Conservation (phyloP, 148 eudicot species). For the Nepenthes mirabilis region DNA sequence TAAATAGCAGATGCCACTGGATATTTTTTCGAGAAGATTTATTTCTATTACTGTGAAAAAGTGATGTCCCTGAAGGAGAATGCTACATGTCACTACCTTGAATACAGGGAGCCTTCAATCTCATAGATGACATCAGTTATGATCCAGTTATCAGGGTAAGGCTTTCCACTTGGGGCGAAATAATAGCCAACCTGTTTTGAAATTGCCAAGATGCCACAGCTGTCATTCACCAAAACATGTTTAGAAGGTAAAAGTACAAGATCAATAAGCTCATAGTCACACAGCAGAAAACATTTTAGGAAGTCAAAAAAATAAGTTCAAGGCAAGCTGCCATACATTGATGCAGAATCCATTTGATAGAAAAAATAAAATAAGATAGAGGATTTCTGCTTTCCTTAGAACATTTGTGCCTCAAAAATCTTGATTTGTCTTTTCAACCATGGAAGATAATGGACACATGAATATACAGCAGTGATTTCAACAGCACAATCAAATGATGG, state of each 20-base stretch:
- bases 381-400: no score
- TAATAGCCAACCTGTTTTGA: constrained; percentile 91
- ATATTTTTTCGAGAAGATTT: no score
- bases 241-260: not conserved
- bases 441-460: no score
- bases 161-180: constrained; percentile 98
- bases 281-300: not conserved
- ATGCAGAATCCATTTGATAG: no score
- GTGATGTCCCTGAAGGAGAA: constrained; percentile 1
- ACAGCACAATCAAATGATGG: no score
- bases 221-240: constrained; percentile 17
- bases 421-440: no score
- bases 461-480: no score
- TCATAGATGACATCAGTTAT: constrained; percentile 89
- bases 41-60: not conserved
- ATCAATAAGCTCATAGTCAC: not conserved
- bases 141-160: constrained; percentile 99
- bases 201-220: constrained; percentile 38
- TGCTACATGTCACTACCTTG: constrained; percentile 40
- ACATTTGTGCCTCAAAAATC: no score
- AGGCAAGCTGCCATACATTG: no score
- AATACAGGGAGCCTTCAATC: constrained; percentile 76
- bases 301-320: not conserved
- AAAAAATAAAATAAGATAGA: no score
- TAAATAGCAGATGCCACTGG: no score